A percentile compares a stretch with the other conserved stretches of the same genome.
phyloP scores from a whole-genome alignment of 257 asterid species.

The Linaria vulgaris region DNA sequence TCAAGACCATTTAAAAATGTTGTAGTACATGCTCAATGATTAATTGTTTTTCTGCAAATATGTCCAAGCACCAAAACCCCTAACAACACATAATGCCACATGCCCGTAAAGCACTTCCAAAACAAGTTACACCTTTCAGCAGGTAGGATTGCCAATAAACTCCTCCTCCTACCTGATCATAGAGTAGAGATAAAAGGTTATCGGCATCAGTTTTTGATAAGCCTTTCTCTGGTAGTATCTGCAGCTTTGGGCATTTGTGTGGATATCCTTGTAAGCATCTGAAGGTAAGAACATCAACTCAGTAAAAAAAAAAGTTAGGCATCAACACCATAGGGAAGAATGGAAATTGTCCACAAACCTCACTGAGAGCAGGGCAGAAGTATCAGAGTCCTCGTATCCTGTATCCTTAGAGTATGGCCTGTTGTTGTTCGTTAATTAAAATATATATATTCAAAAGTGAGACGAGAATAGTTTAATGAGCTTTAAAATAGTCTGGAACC shows the following conservation, averaged over 20 bases:
- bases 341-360: slow-evolving; percentile 51
- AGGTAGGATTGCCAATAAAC: slow-evolving; percentile 22
- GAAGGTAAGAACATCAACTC: slow-evolving; percentile 28
- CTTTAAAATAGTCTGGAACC: slow-evolving; percentile 47
- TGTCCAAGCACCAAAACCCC: slow-evolving; percentile 10
- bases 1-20: slow-evolving; percentile 17
- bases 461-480: slow-evolving; percentile 7
- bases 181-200: slow-evolving; percentile 77
- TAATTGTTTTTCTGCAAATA: slow-evolving; percentile 1
- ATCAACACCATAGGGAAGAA: slow-evolving; percentile 15
- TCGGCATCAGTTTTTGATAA: slow-evolving; percentile 64
- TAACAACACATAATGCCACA: slow-evolving; percentile 8
- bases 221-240: slow-evolving; percentile 79
- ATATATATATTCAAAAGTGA: slow-evolving; percentile 31
- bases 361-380: slow-evolving; percentile 79
- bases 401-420: slow-evolving; percentile 99
- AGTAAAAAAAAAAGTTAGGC: slow-evolving; percentile 6
- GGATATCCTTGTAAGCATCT: slow-evolving; percentile 94
- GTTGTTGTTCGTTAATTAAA: slow-evolving; percentile 40
- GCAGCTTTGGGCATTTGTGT: slow-evolving; percentile 84
- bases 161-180: slow-evolving; percentile 71
- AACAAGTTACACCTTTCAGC: slow-evolving; percentile 19
- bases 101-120: slow-evolving; percentile 19
- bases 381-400: slow-evolving; percentile 79
- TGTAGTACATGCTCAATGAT: slow-evolving; percentile 5